phyloP scores from a whole-genome alignment of 2,329 filamentous ascomycete species.

The Plenodomus biglobosus region DNA sequence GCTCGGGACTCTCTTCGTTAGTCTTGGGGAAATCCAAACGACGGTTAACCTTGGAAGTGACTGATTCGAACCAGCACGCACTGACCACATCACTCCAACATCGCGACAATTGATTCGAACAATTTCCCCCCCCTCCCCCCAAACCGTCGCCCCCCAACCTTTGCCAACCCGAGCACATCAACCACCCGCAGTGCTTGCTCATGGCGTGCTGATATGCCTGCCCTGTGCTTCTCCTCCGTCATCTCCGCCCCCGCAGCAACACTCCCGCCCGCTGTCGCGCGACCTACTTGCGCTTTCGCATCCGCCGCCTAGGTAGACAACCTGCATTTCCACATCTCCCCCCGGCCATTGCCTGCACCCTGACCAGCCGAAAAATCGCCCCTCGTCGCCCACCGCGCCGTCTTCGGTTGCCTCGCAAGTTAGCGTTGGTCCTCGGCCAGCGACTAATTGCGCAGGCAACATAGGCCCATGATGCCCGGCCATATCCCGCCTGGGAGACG shows the following conservation, averaged over 20 bases:
- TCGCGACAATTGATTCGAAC: slow-evolving; percentile 2
- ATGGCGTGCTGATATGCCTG: slow-evolving; percentile 43
- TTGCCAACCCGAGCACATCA: slow-evolving; percentile 9
- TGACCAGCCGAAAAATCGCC: neutral
- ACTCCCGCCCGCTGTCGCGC: slow-evolving; percentile 28
- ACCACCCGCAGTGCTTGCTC: slow-evolving; percentile 27
- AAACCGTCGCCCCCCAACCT: slow-evolving; percentile 5
- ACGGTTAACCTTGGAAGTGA: too few relatives aligned
- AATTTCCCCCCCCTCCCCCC: slow-evolving; percentile 4
- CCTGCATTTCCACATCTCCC: slow-evolving; percentile 6
- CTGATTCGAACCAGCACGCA: neutral
- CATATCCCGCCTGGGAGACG: slow-evolving; percentile 51
- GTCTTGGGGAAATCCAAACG: too few relatives aligned
- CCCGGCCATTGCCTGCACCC: neutral
- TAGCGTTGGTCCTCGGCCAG: slow-evolving; percentile 42
- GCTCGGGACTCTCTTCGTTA: too few relatives aligned
- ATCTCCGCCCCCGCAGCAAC: slow-evolving; percentile 20
- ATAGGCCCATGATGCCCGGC: slow-evolving; percentile 70
- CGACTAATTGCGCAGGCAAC: slow-evolving; percentile 46
- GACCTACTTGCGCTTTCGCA: slow-evolving; percentile 27
- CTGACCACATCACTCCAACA: slow-evolving; percentile 1
- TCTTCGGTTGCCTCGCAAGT: slow-evolving; percentile 42
- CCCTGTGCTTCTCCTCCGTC: slow-evolving; percentile 24
- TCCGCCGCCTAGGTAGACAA: slow-evolving; percentile 6
- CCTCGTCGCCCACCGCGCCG: slow-evolving; percentile 5